Base-by-base conservation (phyloP, 257 asterid genomes). In the Plantago elongata region DNA sequence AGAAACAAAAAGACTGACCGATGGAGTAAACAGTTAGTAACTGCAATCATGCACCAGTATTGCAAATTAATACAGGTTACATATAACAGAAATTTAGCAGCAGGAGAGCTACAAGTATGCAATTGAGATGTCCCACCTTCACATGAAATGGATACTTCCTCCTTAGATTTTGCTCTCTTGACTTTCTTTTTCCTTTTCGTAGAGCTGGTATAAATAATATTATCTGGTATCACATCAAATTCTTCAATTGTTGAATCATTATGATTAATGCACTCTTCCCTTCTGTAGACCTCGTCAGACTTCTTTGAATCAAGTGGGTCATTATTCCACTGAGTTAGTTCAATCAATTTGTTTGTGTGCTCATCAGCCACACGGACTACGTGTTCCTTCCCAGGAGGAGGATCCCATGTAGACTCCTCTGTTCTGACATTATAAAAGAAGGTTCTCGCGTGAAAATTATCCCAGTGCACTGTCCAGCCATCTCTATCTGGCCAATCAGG, bases 321-420 rank as follows among this genome's bases (percentile, higher is more conserved):
- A 42, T 54, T 60, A 52, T 54, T 69, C 62, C 71, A 27, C 62
- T 70, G 77, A 58, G 63, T 66, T 38, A 18, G 64, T 58, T 54
- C 80, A 61, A 57, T 64, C 63, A 16, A 44, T 5, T 16, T 45
- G 30, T 40, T 65, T 27, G 69, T 47, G 17, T 61, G 37, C 54
- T 61, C 81, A 49, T 70, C 66, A 57, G 57, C 66, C 22, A 63
- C 69, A 69, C 22, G 52, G 51, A 54, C 77, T 45, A 76, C 57
- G 65, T 72, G 72, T n/a, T 79, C 87, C 83, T 75, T 74, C 52
- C 83, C 95, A 37, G 61, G 58, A 65, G 99, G 97, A 47, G 79
- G 94, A 60, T 89, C 92, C 99, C 99, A 93, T 11, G 87, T 83
- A 29, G 90, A 87, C 68, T 78, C 97, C 55, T 79, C 69, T 4